Conservation (phyloP, 2,329 filamentous ascomycete genomes). For the Cordyceps cateniannulata region DNA sequence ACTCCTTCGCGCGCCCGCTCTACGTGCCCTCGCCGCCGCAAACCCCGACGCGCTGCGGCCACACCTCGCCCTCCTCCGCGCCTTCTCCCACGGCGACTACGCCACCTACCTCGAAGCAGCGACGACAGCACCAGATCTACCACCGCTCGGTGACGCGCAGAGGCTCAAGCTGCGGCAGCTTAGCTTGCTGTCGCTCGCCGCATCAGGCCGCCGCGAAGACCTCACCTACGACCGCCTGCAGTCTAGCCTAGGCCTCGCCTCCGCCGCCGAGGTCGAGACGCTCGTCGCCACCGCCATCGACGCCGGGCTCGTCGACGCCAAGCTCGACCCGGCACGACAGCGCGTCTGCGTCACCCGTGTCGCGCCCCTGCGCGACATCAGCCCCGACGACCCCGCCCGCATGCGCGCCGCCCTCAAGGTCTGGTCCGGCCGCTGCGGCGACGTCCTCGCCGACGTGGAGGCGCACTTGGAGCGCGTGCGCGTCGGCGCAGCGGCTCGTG, state of each 20-base stretch:
- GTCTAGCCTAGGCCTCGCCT: slow-evolving; percentile 57
- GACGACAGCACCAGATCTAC: slow-evolving; percentile 48
- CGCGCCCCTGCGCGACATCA: slow-evolving; percentile 78
- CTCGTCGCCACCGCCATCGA: slow-evolving; percentile 86
- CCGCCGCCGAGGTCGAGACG: slow-evolving; percentile 68
- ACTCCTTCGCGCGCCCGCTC: slow-evolving; percentile 73
- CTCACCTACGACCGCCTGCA: slow-evolving; percentile 71
- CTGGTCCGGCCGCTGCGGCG: slow-evolving; percentile 75
- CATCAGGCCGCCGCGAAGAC: slow-evolving; percentile 30
- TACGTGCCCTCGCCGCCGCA: slow-evolving; percentile 58
- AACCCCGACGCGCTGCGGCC: slow-evolving; percentile 52
- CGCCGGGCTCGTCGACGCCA: slow-evolving; percentile 71
- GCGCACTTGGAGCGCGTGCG: slow-evolving; percentile 64
- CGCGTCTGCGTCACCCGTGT: slow-evolving; percentile 73
- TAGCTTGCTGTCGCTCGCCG: slow-evolving; percentile 73
- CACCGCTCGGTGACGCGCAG: slow-evolving; percentile 66
- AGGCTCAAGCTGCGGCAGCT: slow-evolving; percentile 83
- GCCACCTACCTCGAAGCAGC: slow-evolving; percentile 21
- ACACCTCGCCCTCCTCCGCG: slow-evolving; percentile 67
- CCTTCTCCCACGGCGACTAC: slow-evolving; percentile 92
- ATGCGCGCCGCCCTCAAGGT: slow-evolving; percentile 55
- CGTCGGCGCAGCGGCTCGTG: slow-evolving; percentile 49
- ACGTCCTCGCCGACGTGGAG: slow-evolving; percentile 69
- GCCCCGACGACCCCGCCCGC: slow-evolving; percentile 66
- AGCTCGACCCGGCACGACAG: slow-evolving; percentile 71